Conservation (phyloP, 306 rosid genomes). For the Elaeagnus macrophylla region DNA sequence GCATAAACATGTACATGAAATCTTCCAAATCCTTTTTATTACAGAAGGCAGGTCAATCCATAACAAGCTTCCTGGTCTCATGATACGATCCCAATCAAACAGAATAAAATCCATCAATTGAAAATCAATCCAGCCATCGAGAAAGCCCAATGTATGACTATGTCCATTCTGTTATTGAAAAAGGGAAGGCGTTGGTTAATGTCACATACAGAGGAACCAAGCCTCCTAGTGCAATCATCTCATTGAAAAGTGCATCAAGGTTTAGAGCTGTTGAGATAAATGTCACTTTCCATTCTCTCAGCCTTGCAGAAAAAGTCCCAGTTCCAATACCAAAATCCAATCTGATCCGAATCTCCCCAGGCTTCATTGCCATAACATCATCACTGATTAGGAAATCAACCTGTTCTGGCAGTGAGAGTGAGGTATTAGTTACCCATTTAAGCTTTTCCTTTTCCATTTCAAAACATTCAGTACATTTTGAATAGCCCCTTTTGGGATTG, state of each 20-base stretch:
- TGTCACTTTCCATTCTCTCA: slow-evolving; percentile 75
- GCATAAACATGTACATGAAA: slow-evolving; percentile 89
- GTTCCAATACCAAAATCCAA: slow-evolving; percentile 69
- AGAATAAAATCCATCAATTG: slow-evolving; percentile 61
- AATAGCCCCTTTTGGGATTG: slow-evolving; percentile 58
- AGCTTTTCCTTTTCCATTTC: slow-evolving; percentile 85
- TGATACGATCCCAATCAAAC: slow-evolving; percentile 82
- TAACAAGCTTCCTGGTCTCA: slow-evolving; percentile 73
- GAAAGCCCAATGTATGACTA: slow-evolving; percentile 65
- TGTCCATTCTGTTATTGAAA: slow-evolving; percentile 80
- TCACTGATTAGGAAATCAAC: slow-evolving; percentile 45
- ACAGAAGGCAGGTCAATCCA: slow-evolving; percentile 81
- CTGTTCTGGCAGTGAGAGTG: too few relatives aligned
- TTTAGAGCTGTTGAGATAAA: slow-evolving; percentile 70
- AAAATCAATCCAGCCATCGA: slow-evolving; percentile 91
- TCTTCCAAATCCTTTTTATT: slow-evolving; percentile 64
- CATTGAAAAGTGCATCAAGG: slow-evolving; percentile 91
- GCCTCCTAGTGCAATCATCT: slow-evolving; percentile 78
- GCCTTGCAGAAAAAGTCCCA: slow-evolving; percentile 88
- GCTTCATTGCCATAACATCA: slow-evolving; percentile 43
- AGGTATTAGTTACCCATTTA: slow-evolving; percentile 63
- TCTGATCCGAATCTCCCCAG: slow-evolving; percentile 67
- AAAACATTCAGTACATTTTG: slow-evolving; percentile 73
- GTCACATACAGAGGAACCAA: slow-evolving; percentile 67
- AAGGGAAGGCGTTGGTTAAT: slow-evolving; percentile 77